Conservation (phyloP, 2,329 filamentous ascomycete genomes). For the Colletotrichum shisoi region DNA sequence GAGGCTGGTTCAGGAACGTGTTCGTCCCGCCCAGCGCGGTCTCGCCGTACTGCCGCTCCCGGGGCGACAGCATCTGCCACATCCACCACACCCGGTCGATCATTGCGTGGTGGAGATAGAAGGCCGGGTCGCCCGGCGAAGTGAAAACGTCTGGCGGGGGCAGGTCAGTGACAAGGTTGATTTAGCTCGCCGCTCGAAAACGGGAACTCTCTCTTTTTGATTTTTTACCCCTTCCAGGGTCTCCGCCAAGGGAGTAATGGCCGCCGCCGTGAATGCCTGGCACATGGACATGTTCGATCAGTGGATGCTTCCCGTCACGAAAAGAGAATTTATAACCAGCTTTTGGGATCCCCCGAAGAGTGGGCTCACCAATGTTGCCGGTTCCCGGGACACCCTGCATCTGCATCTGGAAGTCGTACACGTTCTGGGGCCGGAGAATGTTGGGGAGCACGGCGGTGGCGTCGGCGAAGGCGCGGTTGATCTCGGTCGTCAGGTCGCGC, state of each 20-base stretch:
- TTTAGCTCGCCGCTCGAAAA: too few species aligned
- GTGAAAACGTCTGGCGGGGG: conserved; percentile 49
- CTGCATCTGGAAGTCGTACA: conserved; percentile 54
- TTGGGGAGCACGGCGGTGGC: conserved; percentile 47
- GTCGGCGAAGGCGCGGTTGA: conserved; percentile 44
- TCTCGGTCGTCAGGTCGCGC: conserved; percentile 46
- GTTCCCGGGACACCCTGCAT: conserved; percentile 52
- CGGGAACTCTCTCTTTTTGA: too few species aligned
- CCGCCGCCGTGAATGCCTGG: conserved; percentile 43
- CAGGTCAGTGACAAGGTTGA: background rate
- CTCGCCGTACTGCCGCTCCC: conserved; percentile 41
- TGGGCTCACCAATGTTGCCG: conserved; percentile 43
- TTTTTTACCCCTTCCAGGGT: conserved; percentile 45
- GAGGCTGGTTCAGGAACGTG: conserved; percentile 25
- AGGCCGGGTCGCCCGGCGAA: conserved; percentile 51
- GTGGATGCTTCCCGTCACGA: background rate
- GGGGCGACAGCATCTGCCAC: conserved; percentile 41
- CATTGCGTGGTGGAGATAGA: conserved; percentile 49
- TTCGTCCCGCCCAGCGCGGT: conserved; percentile 41
- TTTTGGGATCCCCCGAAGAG: conserved; percentile 6
- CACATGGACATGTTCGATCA: background rate
- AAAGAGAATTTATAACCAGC: conserved; percentile 31
- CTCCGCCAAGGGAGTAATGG: conserved; percentile 44
- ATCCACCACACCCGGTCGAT: conserved; percentile 42
- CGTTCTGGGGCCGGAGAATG: conserved; percentile 49